Conservation (phyloP, 192 early-diverging fungal genomes). For the Oehlia diaphana region DNA sequence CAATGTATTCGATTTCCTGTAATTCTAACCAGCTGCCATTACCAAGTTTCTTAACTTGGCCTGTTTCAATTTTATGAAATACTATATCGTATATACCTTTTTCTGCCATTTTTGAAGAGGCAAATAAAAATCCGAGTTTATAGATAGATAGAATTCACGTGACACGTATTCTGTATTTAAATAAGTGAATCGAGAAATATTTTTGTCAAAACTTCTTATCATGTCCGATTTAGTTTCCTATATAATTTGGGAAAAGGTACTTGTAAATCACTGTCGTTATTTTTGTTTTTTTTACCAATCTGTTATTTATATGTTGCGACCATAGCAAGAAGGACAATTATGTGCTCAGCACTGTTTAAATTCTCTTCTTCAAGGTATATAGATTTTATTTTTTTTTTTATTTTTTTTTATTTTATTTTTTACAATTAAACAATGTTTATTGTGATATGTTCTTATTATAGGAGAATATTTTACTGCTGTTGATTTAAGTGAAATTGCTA, state of each 20-base stretch:
- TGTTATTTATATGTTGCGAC: background rate
- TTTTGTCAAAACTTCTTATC: background rate
- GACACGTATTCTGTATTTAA: background rate
- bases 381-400: background rate
- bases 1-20: conserved; percentile 40
- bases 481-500: conserved; percentile 69
- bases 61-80: background rate
- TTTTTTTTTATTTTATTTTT: too few species aligned
- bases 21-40: conserved; percentile 41
- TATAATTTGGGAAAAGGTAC: conserved; percentile 31
- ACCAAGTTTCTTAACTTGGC: conserved; percentile 20
- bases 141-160: background rate
- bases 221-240: conserved; percentile 21
- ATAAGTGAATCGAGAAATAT: background rate
- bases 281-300: background rate
- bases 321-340: conserved; percentile 74
- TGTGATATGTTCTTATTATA: conserved; percentile 24
- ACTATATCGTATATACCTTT: background rate
- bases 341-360: conserved; percentile 85
- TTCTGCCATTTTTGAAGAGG: background rate
- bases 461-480: conserved; percentile 75
- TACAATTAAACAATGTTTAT: background rate
- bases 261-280: background rate
- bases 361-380: conserved; percentile 60
- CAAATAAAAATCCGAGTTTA: too few species aligned